These are phyloP conservation scores for Botryotinia narcissicola DNA, from an alignment of 2,329 filamentous ascomycete genomes.

Conservation along the genomic window DNA sequence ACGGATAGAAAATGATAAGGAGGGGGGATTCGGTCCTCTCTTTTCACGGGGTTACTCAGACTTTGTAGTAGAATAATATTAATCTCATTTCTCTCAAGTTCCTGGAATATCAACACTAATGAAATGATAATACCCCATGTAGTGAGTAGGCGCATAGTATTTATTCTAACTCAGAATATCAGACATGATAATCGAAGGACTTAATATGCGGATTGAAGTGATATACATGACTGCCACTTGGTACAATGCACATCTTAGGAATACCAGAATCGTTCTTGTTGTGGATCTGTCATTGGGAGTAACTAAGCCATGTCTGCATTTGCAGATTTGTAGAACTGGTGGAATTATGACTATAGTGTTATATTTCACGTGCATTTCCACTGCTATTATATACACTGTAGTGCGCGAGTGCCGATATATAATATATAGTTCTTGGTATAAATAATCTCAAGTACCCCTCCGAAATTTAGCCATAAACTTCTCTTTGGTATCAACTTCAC, in stretches of 20 bases:
- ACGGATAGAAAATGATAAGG: neutral
- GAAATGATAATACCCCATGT: accelerated
- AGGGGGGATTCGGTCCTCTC: too few relatives aligned
- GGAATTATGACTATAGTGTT: too few relatives aligned
- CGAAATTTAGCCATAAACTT: neutral
- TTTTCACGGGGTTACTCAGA: neutral
- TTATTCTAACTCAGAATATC: neutral
- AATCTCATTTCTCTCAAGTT: neutral
- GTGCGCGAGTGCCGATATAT: too few relatives aligned
- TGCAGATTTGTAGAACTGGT: too few relatives aligned
- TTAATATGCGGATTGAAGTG: neutral
- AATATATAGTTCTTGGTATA: neutral
- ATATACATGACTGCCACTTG: neutral
- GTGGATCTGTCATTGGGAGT: too few relatives aligned
- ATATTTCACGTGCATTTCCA: too few relatives aligned
- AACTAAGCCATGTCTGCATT: too few relatives aligned
- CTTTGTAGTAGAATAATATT: neutral
- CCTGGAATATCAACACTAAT: accelerated
- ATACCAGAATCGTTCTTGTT: neutral
- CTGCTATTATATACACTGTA: too few relatives aligned
- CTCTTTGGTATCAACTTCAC: neutral
- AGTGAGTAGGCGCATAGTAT: neutral
- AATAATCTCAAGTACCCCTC: neutral
- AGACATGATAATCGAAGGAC: neutral
- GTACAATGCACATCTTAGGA: neutral